Percentiles rank a stretch among this genome's conserved stretches.
Conservation (phyloP, 2,329 filamentous ascomycete species). For the Epicoccum sorghinum region DNA sequence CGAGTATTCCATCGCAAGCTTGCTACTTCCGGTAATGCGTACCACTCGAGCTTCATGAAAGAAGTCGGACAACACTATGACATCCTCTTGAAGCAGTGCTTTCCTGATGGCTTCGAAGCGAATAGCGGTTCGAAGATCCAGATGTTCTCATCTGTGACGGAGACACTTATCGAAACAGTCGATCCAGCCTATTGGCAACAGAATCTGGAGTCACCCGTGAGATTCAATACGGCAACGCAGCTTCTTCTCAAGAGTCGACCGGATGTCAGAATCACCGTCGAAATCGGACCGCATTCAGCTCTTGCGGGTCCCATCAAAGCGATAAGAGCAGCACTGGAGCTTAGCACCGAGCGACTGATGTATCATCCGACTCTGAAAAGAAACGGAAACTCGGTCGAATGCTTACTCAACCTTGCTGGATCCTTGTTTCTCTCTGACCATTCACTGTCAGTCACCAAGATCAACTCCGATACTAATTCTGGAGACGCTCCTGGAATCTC, state of each 20-base stretch:
- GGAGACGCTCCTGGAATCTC: too few species aligned
- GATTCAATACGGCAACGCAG: background rate
- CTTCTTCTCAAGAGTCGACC: background rate
- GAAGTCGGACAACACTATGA: slow-evolving; percentile 4
- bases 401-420: background rate
- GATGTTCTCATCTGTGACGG: background rate
- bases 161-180: background rate
- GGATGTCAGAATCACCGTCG: background rate
- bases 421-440: background rate
- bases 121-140: background rate
- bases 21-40: slow-evolving; percentile 8
- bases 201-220: background rate
- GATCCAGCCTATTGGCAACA: background rate
- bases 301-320: background rate
- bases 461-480: too few species aligned
- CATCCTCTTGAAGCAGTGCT: background rate
- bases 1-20: slow-evolving; percentile 18
- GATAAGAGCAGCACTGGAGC: background rate
- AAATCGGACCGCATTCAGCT: background rate
- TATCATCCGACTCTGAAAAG: background rate
- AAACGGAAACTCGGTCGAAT: background rate
- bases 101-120: background rate
- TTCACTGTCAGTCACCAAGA: background rate
- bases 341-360: background rate
- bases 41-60: slow-evolving; percentile 25